Percentiles rank a stretch among this genome's conserved stretches.
phyloP scores from a whole-genome alignment of 2,329 filamentous ascomycete species.

The Xylariaceae sp. region DNA sequence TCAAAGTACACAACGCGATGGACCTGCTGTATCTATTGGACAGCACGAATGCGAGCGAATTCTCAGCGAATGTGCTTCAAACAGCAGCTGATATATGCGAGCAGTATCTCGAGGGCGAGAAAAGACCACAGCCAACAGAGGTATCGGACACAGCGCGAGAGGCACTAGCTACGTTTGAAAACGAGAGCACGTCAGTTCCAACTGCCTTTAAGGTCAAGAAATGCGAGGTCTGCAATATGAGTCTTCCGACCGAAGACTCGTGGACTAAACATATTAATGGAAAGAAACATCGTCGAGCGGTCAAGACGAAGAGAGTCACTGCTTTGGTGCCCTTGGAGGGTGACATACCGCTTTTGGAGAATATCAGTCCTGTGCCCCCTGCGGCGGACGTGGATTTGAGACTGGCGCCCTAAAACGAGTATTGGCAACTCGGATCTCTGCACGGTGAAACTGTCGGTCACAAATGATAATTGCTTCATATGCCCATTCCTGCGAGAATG shows the following conservation, averaged over 20 bases:
- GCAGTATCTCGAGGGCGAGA: conserved; percentile 65
- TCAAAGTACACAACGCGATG: conserved; percentile 61
- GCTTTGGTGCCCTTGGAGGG: conserved; percentile 37
- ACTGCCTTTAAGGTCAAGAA: conserved; percentile 49
- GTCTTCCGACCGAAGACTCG: conserved; percentile 61
- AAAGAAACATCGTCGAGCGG: conserved; percentile 46
- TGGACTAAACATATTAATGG: conserved; percentile 57
- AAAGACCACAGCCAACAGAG: conserved; percentile 58
- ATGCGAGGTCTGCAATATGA: conserved; percentile 77
- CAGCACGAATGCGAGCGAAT: conserved; percentile 71
- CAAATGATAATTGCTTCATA: too few species aligned
- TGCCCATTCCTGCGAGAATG: too few species aligned
- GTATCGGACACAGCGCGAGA: conserved; percentile 57
- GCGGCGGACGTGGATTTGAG: background rate
- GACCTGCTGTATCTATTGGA: conserved; percentile 79
- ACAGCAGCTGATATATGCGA: conserved; percentile 68
- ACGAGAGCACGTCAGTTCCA: conserved; percentile 62
- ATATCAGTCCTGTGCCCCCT: background rate
- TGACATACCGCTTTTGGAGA: background rate
- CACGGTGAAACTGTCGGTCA: too few species aligned
- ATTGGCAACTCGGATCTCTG: background rate
- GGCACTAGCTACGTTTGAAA: conserved; percentile 64
- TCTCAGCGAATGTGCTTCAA: conserved; percentile 67
- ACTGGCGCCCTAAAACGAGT: background rate
- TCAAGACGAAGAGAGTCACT: conserved; percentile 38